phyloP scores from a whole-genome alignment of 148 eudicot species.

The Spergularia bocconei region DNA sequence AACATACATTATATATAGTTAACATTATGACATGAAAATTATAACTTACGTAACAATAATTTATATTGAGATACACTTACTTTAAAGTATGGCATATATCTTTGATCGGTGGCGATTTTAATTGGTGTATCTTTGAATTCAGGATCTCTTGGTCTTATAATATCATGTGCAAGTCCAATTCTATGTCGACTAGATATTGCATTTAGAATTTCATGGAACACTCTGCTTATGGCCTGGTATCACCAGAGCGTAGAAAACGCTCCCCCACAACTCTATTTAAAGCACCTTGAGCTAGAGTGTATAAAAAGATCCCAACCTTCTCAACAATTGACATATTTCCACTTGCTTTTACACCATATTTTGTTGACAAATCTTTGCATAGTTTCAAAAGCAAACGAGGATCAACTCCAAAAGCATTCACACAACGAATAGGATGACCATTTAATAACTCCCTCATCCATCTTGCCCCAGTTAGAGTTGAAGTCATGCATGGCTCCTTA shows the following conservation, averaged over 20 bases:
- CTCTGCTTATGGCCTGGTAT: slow-evolving; percentile 8
- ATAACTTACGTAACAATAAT: not conserved
- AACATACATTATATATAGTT: not conserved
- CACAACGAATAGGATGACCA: slow-evolving; percentile 4
- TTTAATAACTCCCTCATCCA: slow-evolving; percentile 11
- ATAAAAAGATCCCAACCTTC: slow-evolving; percentile 12
- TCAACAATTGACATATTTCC: not conserved
- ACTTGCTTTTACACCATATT: not conserved
- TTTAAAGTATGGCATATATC: slow-evolving; percentile 2
- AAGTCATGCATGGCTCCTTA: slow-evolving; percentile 16
- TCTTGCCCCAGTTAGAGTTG: not conserved
- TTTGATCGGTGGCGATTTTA: not conserved
- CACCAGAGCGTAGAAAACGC: slow-evolving; percentile 4
- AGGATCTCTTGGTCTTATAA: not conserved
- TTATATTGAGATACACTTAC: not conserved
- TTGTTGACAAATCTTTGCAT: not conserved
- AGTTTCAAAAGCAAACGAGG: not conserved
- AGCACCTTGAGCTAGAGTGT: not conserved
- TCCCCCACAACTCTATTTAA: not conserved
- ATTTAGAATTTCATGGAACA: not conserved
- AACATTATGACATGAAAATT: not conserved
- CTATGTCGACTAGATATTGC: not conserved
- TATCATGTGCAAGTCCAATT: not conserved
- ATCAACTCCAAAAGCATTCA: not conserved
- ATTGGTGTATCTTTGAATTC: not conserved